Conservation (phyloP, 2,329 filamentous ascomycete genomes). For the Penicillium sclerotigenum region DNA sequence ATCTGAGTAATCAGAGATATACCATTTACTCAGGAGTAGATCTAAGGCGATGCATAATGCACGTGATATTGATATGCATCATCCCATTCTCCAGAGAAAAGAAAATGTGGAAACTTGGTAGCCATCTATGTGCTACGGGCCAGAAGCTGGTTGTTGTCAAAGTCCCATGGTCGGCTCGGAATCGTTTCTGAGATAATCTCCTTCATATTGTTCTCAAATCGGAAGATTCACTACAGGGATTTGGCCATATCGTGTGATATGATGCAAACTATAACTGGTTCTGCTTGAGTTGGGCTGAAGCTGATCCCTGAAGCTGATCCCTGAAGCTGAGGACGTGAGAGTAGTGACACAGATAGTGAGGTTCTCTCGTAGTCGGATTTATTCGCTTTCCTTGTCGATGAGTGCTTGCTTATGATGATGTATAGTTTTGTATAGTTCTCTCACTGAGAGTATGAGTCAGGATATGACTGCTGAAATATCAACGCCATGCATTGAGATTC, state of each 20-base stretch:
- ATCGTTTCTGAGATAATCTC: not conserved
- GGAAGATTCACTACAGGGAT: not conserved
- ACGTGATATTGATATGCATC: not conserved
- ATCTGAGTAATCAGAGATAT: not conserved
- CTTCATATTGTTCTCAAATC: not conserved
- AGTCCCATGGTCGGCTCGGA: not conserved
- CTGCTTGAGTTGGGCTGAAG: not conserved
- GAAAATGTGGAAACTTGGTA: not conserved
- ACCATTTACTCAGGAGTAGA: not conserved
- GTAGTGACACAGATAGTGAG: not conserved
- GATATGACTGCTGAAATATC: not conserved
- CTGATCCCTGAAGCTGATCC: conserved; percentile 1
- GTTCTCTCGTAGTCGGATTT: not conserved
- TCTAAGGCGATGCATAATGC: not conserved
- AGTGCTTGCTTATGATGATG: not conserved
- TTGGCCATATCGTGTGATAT: not conserved
- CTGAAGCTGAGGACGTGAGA: not conserved
- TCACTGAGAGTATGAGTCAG: not conserved
- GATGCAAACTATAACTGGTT: not conserved
- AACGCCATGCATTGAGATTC: not conserved
- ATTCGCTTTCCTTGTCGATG: not conserved
- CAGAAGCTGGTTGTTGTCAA: not conserved
- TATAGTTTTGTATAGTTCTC: not conserved
- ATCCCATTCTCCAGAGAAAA: not conserved
- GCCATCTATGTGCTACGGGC: too few relatives aligned